Percentiles rank a stretch among this genome's conserved stretches.
phyloP scores from a whole-genome alignment of 768 basidiomycete genomes.

The Pleurotus eryngii region DNA sequence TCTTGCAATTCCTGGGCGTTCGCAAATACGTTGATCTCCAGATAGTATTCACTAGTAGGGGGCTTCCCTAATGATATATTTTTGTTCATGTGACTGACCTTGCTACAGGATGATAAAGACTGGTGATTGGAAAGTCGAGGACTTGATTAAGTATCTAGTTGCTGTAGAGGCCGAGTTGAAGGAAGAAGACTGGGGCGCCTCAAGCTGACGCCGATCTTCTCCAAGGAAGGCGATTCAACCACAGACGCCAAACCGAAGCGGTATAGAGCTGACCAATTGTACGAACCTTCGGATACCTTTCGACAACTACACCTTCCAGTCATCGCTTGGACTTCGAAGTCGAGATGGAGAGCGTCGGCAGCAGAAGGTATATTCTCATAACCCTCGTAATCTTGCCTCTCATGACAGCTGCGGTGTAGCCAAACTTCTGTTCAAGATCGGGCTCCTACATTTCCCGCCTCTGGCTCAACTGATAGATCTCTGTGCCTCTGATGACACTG shows the following conservation, averaged over 20 bases:
- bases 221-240: slow-evolving; percentile 41
- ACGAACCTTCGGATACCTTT: slow-evolving; percentile 77
- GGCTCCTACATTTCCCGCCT: slow-evolving; percentile 66
- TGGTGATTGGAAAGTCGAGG: slow-evolving; percentile 84
- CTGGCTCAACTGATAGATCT: slow-evolving; percentile 63
- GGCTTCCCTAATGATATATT: neutral
- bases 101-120: slow-evolving; percentile 75
- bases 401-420: slow-evolving; percentile 42
- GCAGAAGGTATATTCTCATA: slow-evolving; percentile 70
- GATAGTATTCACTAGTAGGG: slow-evolving; percentile 77
- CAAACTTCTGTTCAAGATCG: slow-evolving; percentile 73
- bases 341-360: slow-evolving; percentile 77
- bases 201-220: slow-evolving; percentile 76
- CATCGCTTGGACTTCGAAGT: slow-evolving; percentile 79
- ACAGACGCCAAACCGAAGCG: slow-evolving; percentile 37
- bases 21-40: slow-evolving; percentile 91
- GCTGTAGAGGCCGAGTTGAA: slow-evolving; percentile 62
- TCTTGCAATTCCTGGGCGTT: slow-evolving; percentile 74
- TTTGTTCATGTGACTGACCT: neutral
- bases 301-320: slow-evolving; percentile 74
- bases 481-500: slow-evolving; percentile 53
- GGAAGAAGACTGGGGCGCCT: slow-evolving; percentile 45
- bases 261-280: slow-evolving; percentile 69
- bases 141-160: slow-evolving; percentile 85
- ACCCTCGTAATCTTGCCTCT: neutral